Evolutionary conservation across 2,329 filamentous ascomycete genomes (phyloP).

Genomic region (Claviceps sorghi): DNA sequence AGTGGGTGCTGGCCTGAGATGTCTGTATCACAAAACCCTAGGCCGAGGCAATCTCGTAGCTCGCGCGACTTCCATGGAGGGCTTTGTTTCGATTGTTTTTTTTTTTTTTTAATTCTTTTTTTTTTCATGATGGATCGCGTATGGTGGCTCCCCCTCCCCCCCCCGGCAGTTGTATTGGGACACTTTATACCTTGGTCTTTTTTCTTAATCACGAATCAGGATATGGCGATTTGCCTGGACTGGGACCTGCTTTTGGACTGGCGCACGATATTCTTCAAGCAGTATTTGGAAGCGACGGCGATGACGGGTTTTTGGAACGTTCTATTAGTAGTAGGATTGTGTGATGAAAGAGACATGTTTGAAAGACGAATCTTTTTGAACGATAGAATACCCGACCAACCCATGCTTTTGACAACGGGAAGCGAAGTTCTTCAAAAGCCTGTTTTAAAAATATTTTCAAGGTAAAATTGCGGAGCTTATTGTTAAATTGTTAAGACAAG

Average conservation of each 20-base stretch:
- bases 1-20: constrained; percentile 53
- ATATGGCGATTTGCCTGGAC: neutral
- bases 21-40: neutral
- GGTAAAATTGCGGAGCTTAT: no score
- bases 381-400: no score
- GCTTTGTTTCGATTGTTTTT: neutral
- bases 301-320: neutral
- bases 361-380: no score
- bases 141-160: no score
- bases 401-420: no score
- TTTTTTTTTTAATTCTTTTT: neutral
- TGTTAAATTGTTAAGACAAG: no score
- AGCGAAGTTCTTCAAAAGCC: no score
- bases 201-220: neutral
- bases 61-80: neutral
- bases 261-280: neutral
- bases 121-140: neutral
- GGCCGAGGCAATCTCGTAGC: neutral
- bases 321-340: neutral
- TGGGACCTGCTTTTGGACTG: neutral
- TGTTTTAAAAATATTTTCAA: no score
- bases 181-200: no score
- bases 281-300: neutral
- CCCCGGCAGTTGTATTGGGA: no score
- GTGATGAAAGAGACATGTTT: neutral